Conservation (phyloP, 306 rosid species). For the Myrica gale region DNA sequence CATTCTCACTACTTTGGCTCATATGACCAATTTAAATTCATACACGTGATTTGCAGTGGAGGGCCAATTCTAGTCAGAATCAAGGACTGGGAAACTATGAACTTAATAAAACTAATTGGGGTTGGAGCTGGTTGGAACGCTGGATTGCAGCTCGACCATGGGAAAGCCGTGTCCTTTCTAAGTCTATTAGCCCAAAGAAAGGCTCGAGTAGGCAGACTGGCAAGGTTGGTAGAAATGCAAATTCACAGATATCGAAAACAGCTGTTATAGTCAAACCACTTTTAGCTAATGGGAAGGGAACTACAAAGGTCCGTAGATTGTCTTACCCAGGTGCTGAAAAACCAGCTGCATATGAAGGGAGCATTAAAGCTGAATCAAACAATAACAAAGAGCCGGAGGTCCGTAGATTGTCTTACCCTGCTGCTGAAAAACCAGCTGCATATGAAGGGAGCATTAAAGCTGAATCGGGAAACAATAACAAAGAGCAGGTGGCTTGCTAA, state of each 20-base stretch:
- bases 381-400: conserved; percentile 42
- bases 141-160: conserved; percentile 99
- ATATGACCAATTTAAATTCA: conserved; percentile 5
- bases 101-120: conserved; percentile 82
- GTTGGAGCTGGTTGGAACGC: conserved; percentile 99
- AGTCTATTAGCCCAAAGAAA: conserved; percentile 53
- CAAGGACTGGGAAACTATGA: conserved; percentile 70
- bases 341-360: conserved; percentile 33
- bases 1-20: conserved; percentile 14
- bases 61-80: conserved; percentile 81
- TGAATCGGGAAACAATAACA: conserved; percentile 33
- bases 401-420: conserved; percentile 69
- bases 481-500: conserved; percentile 20
- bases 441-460: conserved; percentile 38
- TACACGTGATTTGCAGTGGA: conserved; percentile 68
- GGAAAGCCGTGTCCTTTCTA: conserved; percentile 71
- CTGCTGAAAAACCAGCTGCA: conserved; percentile 43
- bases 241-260: conserved; percentile 45
- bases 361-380: conserved; percentile 34
- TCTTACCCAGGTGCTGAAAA: conserved; percentile 63
- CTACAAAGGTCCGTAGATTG: conserved; percentile 58
- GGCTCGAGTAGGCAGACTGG: conserved; percentile 44
- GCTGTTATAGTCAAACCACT: conserved; percentile 40
- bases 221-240: conserved; percentile 49
- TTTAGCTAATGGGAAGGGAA: conserved; percentile 48